Evolutionary conservation across 768 basidiomycete genomes (phyloP), one percentile per base, ranked within the genome.

Genomic region (Tulasnella sp.): DNA sequence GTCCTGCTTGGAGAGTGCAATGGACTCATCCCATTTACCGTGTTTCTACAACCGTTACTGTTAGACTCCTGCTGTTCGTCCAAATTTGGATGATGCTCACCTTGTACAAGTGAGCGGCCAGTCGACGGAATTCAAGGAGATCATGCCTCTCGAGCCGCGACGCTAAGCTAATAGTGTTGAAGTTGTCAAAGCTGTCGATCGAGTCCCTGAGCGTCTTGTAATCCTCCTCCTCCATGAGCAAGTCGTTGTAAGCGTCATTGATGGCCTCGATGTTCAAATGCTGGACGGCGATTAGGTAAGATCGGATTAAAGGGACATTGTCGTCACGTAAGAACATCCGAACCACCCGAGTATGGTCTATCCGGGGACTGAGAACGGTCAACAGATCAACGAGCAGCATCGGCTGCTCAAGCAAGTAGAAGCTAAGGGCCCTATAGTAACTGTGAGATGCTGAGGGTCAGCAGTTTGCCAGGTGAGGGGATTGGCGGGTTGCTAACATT

Each of bases 221-320:
- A 69, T 99, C 94, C 72, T 99, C 96, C 70, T 99, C 96, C 70
- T 99, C 96, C 61, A 99, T 98, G 44, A 98, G 78, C n/a, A 99
- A 76, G 67, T 92, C 88, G 66, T 98, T 97, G 75, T 96, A 97
- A 7, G 94, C 93, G 64, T 96, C 92, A 67, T 99, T 99, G 67
- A 99, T 91, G 15, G 93, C 90, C 68, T 93, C 90, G 48, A 98
- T 81, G 71, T 99, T 97, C 68, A 94, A 78, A 68, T 87, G 84
- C 76, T 99, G 94, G 19, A 98, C 93, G 45, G 92, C 89, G 65
- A 97, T 93, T 53, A 99, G 85, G 73, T 99, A 99, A 41, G 91
- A 82, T 59, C 92, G 87, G 69, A 97, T 89, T 64, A 98, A 82
- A 27, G 92, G 96, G 48, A 98, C 84, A 70, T 98, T 93, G 68